Conservation (phyloP, 2,329 filamentous ascomycete species). For the Alternaria angustiovoidea region DNA sequence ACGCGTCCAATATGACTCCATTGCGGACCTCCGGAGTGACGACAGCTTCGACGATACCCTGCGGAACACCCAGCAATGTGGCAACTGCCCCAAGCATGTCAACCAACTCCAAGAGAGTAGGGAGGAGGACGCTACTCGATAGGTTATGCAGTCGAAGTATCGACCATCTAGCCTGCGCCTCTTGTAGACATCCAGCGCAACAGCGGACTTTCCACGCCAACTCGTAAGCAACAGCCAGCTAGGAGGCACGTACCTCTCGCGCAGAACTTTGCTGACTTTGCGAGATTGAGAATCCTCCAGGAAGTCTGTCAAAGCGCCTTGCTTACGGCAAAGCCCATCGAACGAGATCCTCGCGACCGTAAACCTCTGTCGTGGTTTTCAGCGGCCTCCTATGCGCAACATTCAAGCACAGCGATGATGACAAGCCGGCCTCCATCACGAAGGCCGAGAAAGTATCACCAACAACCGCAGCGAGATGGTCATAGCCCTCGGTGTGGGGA, state of each 20-base stretch:
- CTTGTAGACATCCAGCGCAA: not conserved
- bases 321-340: not conserved
- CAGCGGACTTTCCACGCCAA: constrained; percentile 1
- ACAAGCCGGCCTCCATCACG: not conserved
- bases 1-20: not conserved
- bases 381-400: not conserved
- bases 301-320: not conserved
- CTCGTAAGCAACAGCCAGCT: not conserved
- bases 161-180: not conserved
- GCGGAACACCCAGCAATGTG: not conserved
- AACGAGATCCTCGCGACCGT: not conserved
- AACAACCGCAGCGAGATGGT: not conserved
- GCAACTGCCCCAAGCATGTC: not conserved
- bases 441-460: too few species aligned
- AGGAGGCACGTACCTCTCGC: not conserved
- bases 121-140: not conserved
- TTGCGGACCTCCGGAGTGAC: not conserved
- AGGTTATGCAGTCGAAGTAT: not conserved
- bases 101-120: not conserved
- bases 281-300: not conserved
- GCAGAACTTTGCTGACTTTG: not conserved
- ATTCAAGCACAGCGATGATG: not conserved
- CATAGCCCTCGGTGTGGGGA: not conserved
- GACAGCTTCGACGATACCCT: not conserved
- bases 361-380: not conserved